Evolutionary conservation across 352 stramenopile genomes (phyloP), one percentile per base, ranked within the genome.

Genomic region (Pseudoperonospora humuli): DNA sequence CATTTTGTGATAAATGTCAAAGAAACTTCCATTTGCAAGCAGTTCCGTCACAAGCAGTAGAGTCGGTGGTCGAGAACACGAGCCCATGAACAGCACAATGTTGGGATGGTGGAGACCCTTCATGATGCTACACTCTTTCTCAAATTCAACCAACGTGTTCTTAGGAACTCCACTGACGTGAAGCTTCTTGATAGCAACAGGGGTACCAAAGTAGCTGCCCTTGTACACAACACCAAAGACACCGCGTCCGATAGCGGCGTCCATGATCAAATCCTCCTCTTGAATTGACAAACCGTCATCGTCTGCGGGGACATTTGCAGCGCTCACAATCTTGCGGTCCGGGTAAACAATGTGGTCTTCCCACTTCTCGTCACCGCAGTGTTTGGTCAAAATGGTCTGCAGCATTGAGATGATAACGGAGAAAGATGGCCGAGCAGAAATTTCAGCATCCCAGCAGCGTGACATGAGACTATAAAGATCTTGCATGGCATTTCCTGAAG

Each of bases 11-110:
- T 91, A 93, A 23, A 86, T 88, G 57, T 93, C 81, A 32, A 89
- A 91, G 60, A 93, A 88, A 41, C 75, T 88, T 34, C 75, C 78
- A 41, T 88, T 89, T 7, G 70, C 45, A 14, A 93, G 86, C 21
- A 97, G 58, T 64, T 98, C 93, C 0, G 94, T 98, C 15, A 98
- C 78, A 15, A 98, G 96, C 19, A 96, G 67, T 19, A 97, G 65
- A 54, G 97, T 98, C 20, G 93, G 93, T n/a, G 94, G 85, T 50
- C 96, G 87, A n/a, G 96, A 86, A 71, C 92, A 98, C 14, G 93
- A 97, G 21, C 93, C 93, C 85, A 98, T 98, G 57, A 98, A 98
- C 8, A 98, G 69, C 47, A 97, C 96, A 43, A 98, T 97, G 64
- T 98, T 98, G 6, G 95, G 95, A 67, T 99, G 95, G 45, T 96